Base-by-base conservation (phyloP, 768 basidiomycete species). In the Boletus reticulatus region DNA sequence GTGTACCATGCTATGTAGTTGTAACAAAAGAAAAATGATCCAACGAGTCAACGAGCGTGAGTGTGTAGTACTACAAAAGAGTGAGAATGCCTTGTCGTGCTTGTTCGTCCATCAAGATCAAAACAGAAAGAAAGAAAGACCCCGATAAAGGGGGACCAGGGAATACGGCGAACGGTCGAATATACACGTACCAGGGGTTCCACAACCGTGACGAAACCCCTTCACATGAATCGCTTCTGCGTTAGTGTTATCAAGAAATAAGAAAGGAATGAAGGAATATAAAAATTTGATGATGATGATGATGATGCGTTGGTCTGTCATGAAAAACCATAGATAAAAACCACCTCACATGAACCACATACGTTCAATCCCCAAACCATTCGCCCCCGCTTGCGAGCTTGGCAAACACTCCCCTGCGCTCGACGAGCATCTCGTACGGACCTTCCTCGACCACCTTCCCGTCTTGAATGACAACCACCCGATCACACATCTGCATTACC, bases 401-500 rank as follows among this genome's bases (percentile, higher is more conserved):
- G 34, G 88, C 83, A 76, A 96, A 93, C 27, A 87, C 72, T 3
- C 92, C 92, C 52, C 78, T 80, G 58, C 72, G 76, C 62, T 78
- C 77, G 72, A 93, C 77, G 55, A 95, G 78, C 59, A 81, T 75
- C 14, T 89, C 84, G 67, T 84, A 96, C 38, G 78, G 76, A 37
- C 93, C 94, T 63, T 92, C 73, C 73, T 97, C 94, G 19, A 76
- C 87, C 20, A 95, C 78, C 56, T 70, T 70, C 2, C 95, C 96
- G n/a, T 85, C 84, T 17, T 85, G 78, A 6, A 98, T 71, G 42
- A 96, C 87, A 19, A 97, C 61, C 34, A 98, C 84, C 34, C 92
- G 80, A 71, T 98, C 94, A 72, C 96, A 98, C 82, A 89, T 84
- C 68, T 78, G 79, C 95, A 98, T 98, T 31, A 92, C 85, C 43